Base-by-base conservation (phyloP, 2,329 filamentous ascomycete genomes). In the Pseudogymnoascus verrucosus region DNA sequence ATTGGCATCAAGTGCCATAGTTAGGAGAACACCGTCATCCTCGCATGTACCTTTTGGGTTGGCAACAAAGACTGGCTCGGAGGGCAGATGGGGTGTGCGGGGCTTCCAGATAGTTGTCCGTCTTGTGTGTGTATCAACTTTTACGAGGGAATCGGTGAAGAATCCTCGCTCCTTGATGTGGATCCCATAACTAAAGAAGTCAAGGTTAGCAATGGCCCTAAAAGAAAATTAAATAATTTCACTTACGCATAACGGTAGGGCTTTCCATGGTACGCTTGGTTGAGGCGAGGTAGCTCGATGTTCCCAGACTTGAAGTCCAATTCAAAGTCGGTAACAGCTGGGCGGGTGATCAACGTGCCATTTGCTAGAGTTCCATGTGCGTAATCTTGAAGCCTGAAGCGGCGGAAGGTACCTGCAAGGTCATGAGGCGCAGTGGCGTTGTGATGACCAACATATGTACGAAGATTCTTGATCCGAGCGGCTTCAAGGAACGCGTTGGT, bases 31-130 rank as follows among this genome's bases (percentile, higher is more conserved):
- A 0, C 86, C 85, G 62, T 86, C 84, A 66, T 89, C 87, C 69
- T 89, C 86, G 0, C 76, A 78, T 4, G 68, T 68, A 1, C 73
- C 76, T 12, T 76, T 73, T 0, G 82, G 82, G 16, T 79, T 74
- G 1, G 80, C 76, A 1, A 91, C 78, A 65, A 90, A 90, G 37
- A 90, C 84, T 0, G 87, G 79, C 72, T 91, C 88, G 2, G 87
- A 84, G 0, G 88, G 88, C 0, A 85, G 86, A 68, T 90, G 86
- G 0, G 82, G 85, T 1, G 75, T 71, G 0, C 78, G 77, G 0
- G 77, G 78, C 14, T 81, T 78, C 88, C 88, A 90, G 65, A 82
- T 76, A 3, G 81, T 65, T 0, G 78, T 76, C 23, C 78, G 76
- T 7, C 80, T 76, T 0, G 81, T 86, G 7, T 75, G 68, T 3